Evolutionary conservation across 345 rosid species (phyloP).

Genomic region (Pistacia vera): DNA sequence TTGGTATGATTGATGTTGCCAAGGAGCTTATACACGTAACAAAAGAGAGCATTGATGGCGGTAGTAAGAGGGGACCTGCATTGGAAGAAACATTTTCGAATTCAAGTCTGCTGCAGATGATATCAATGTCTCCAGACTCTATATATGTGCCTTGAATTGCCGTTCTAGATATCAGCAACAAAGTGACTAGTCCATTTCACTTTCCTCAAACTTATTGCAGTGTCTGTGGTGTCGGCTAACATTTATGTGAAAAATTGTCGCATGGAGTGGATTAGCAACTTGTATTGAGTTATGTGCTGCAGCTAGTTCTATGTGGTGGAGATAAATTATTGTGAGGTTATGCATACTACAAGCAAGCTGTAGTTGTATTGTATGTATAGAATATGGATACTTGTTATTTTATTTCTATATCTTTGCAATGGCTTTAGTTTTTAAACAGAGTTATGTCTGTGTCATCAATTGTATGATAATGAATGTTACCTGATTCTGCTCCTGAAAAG

Average conservation of each 20-base stretch:
- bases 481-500: no score
- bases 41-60: constrained; percentile 49
- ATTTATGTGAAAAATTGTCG: neutral
- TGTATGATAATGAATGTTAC: no score
- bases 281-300: neutral
- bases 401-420: neutral
- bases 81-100: constrained; percentile 87
- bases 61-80: constrained; percentile 51
- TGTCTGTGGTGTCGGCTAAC: neutral
- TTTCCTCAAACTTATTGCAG: neutral
- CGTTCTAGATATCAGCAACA: neutral
- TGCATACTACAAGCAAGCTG: neutral
- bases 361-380: neutral
- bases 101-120: constrained; percentile 90
- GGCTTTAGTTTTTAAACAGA: no score
- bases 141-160: constrained; percentile 36
- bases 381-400: neutral
- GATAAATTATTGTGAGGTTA: neutral
- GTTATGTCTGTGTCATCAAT: no score
- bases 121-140: constrained; percentile 89
- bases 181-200: neutral
- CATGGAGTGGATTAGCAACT: constrained; percentile 11
- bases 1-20: constrained; percentile 74
- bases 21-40: constrained; percentile 63
- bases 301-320: no score